Base-by-base conservation (phyloP, 2,329 filamentous ascomycete genomes). In the Lecanicillium sp. region DNA sequence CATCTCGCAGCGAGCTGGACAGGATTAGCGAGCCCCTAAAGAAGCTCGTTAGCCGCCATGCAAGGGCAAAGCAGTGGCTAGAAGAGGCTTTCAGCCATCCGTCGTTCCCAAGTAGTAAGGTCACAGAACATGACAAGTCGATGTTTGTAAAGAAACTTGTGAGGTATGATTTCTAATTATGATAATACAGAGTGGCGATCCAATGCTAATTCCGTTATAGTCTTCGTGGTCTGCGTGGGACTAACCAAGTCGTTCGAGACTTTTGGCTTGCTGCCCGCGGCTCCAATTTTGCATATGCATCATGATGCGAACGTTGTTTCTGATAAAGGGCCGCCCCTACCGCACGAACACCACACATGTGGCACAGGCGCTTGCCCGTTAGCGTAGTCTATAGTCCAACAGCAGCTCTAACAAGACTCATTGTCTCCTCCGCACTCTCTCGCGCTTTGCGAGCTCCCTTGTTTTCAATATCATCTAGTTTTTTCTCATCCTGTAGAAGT, bases 231-330 rank as follows among this genome's bases (percentile, higher is more conserved):
- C 67, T 73, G 2, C 69, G 73, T 45, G 63, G 69, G 36, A 86
- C 82, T 3, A 84, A 81, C 46, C 71, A 79, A 39, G 68, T 84
- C 1, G 75, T 86, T 3, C 72, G 76, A 42, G 80, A 85, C 20
- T 87, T 87, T 53, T 88, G 81, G 79, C 60, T 85, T n/a, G 68
- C 71, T 3, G 81, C 79, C 44, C 68, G 82, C 44, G 74, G 74
- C 6, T 69, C 71, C 1, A 77, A 65, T 49, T 81, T 79, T 57
- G 65, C 75, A 8, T 81, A 81, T 57, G 71, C 65, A 35, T 79
- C 76, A 32, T 79, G 49, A 52, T 37, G 31, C 13, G 25, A 29
- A n/a, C 12, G 4, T 33, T 17, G 29, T 20, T 28, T 32, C 28
- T 19, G 20, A 6, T 31, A 17, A 17, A 31, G 11, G 11, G 22